Conservation (phyloP, 2,329 filamentous ascomycete genomes). For the Aureobasidium sp. region DNA sequence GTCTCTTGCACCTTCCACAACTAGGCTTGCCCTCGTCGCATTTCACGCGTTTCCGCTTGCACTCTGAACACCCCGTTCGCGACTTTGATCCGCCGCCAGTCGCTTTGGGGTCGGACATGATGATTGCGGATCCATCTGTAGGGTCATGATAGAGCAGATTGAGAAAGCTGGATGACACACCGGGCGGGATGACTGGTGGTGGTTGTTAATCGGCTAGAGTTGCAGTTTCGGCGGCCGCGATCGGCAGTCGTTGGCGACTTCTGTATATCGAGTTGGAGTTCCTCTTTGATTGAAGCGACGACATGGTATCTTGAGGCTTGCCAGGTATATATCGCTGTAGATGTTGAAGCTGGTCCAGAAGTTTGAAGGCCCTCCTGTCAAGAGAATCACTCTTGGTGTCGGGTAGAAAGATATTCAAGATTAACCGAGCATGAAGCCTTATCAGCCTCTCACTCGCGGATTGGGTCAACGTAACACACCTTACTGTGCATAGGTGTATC, state of each 20-base stretch:
- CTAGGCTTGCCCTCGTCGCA: constrained; percentile 23
- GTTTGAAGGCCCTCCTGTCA: too few species aligned
- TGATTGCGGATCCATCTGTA: constrained; percentile 1
- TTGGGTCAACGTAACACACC: constrained; percentile 10
- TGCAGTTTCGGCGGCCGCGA: background rate
- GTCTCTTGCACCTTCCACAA: constrained; percentile 20
- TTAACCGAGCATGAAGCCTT: constrained; percentile 7
- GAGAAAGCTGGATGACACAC: constrained; percentile 7
- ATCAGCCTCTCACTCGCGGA: background rate
- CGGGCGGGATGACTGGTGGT: constrained; percentile 4
- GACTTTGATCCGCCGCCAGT: constrained; percentile 18
- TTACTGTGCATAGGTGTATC: background rate
- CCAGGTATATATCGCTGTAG: background rate
- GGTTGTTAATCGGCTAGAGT: constrained; percentile 9
- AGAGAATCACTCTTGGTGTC: too few species aligned
- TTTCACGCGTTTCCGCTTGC: constrained; percentile 26
- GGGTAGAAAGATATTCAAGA: background rate
- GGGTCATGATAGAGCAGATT: background rate
- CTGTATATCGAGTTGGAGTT: background rate
- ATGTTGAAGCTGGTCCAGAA: background rate
- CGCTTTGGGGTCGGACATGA: constrained; percentile 7
- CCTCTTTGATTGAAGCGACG: background rate
- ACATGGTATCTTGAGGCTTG: background rate
- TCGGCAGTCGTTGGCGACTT: background rate
- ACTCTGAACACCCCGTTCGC: constrained; percentile 23